Evolutionary conservation across 495 filamentous ascomycete species (phyloP).

Genomic region (Neurospora sublineolata): DNA sequence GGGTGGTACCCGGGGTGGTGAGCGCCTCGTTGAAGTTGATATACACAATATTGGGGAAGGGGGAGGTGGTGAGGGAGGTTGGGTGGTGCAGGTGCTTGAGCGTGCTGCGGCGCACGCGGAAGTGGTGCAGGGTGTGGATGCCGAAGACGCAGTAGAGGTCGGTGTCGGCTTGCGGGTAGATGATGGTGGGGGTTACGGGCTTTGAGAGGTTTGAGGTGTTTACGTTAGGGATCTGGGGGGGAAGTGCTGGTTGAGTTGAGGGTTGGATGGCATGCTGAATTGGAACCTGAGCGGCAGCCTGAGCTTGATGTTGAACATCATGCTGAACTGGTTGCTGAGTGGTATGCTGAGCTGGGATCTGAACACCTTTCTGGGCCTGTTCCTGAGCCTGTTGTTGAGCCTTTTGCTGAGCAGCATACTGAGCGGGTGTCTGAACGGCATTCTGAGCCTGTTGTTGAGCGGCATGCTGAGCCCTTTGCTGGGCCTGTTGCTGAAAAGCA

Average conservation of each 20-base stretch:
- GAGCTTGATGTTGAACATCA: background rate
- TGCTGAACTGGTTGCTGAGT: background rate
- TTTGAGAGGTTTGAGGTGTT: background rate
- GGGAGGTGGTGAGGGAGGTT: background rate
- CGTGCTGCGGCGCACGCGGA: background rate
- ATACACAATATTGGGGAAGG: background rate
- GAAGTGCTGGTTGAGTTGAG: background rate
- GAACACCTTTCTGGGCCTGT: background rate
- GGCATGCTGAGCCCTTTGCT: background rate
- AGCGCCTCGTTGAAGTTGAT: background rate
- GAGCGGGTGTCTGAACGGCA: no score
- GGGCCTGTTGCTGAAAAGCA: background rate
- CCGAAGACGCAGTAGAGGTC: background rate
- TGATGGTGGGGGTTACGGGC: background rate
- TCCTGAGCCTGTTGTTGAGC: background rate
- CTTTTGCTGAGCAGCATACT: background rate
- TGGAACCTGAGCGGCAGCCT: no score
- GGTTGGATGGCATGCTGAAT: background rate
- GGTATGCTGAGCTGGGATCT: background rate
- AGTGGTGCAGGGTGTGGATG: background rate
- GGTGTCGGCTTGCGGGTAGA: background rate
- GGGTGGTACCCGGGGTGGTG: background rate
- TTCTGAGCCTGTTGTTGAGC: background rate
- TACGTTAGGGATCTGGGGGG: background rate
- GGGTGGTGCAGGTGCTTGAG: background rate